Percentiles rank a stretch among this genome's conserved stretches.
phyloP scores from a whole-genome alignment of 2,329 filamentous ascomycete genomes.

The Nothomitra cinnamomea region DNA sequence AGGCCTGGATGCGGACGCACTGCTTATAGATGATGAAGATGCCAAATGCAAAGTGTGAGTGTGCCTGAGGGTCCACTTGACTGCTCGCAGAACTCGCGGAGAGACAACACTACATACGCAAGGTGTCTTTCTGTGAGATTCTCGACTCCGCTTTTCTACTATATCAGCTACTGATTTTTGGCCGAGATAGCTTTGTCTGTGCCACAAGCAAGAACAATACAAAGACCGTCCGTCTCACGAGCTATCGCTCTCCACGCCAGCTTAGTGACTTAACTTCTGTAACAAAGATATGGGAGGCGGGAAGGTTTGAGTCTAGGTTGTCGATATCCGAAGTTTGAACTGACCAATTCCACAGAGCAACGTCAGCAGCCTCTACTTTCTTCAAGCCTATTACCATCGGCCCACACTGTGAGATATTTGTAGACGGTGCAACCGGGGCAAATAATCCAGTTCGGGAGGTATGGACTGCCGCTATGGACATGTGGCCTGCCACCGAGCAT shows the following conservation, averaged over 20 bases:
- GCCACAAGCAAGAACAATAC: constrained; percentile 19
- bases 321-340: no score
- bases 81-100: no score
- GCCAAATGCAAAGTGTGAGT: constrained; percentile 17
- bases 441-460: constrained; percentile 19
- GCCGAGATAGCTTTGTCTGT: constrained; percentile 14
- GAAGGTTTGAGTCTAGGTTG: no score
- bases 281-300: no score
- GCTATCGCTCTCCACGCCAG: constrained; percentile 15
- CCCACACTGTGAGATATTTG: constrained; percentile 10
- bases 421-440: constrained; percentile 15
- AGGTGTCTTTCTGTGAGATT: not conserved
- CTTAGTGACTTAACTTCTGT: not conserved
- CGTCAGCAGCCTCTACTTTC: constrained; percentile 17
- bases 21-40: constrained; percentile 15
- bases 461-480: constrained; percentile 14
- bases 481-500: constrained; percentile 16
- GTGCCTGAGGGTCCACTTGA: no score
- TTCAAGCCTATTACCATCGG: constrained; percentile 16
- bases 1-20: constrained; percentile 8
- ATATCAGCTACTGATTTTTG: not conserved
- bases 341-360: constrained; percentile 17
- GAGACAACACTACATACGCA: no score
- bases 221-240: constrained; percentile 18
- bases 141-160: not conserved